These are phyloP conservation scores for Prinsepia uniflora DNA, from an alignment of 306 rosid genomes.

Conservation along the genomic window DNA sequence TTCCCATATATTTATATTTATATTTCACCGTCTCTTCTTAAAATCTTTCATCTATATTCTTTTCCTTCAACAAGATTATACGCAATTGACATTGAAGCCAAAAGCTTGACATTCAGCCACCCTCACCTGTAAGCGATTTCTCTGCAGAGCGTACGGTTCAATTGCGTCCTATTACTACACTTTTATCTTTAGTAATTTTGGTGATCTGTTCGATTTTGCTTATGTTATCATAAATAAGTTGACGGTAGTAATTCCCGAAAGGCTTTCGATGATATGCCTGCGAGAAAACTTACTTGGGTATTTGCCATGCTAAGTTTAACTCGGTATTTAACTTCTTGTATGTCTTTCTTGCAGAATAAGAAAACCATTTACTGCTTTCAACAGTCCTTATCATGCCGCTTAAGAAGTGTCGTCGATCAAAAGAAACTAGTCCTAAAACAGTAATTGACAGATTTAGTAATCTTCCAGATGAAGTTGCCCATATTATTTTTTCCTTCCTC, in stretches of 20 bases:
- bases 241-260: background rate
- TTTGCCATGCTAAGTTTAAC: background rate
- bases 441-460: background rate
- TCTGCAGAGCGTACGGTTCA: background rate
- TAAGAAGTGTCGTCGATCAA: background rate
- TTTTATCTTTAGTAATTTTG: no score
- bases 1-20: no score
- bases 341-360: no score
- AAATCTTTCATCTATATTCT: no score
- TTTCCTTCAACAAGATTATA: no score
- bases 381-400: background rate
- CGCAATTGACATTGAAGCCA: background rate
- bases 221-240: no score
- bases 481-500: background rate
- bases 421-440: background rate
- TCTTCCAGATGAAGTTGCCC: slow-evolving; percentile 3
- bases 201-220: background rate
- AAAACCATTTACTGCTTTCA: background rate
- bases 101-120: background rate
- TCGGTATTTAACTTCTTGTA: no score
- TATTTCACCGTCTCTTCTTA: no score
- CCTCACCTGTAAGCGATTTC: background rate
- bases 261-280: background rate
- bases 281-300: background rate
- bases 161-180: no score